Conservation (phyloP, 805 yeast genomes). For the Saccharomycopsis synnaedendra region DNA sequence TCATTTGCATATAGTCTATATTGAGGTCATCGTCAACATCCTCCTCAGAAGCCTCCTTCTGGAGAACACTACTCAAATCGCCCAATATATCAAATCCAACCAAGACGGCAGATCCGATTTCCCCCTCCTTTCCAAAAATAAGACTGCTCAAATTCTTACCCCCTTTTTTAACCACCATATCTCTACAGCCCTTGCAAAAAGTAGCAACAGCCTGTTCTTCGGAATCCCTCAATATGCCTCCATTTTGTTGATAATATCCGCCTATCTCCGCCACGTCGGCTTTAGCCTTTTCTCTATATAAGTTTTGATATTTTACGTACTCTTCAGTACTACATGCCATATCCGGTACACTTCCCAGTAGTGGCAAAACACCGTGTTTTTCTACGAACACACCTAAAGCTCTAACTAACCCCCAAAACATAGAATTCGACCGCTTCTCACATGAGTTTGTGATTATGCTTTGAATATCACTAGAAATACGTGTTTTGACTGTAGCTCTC, state of each 20-base stretch:
- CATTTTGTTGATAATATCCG: too few relatives aligned
- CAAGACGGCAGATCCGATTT: too few relatives aligned
- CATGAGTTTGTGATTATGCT: slow-evolving; percentile 24
- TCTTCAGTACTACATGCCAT: slow-evolving; percentile 69
- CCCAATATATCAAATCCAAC: too few relatives aligned
- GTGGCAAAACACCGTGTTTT: slow-evolving; percentile 39
- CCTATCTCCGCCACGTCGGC: neutral
- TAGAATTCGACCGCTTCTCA: slow-evolving; percentile 18
- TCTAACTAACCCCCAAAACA: slow-evolving; percentile 47
- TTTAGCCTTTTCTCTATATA: slow-evolving; percentile 47
- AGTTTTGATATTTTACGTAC: slow-evolving; percentile 44
- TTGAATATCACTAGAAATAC: slow-evolving; percentile 21
- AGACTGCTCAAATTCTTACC: neutral
- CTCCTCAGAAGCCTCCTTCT: neutral
- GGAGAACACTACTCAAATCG: too few relatives aligned
- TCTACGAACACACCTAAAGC: slow-evolving; percentile 45
- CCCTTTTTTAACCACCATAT: slow-evolving; percentile 36
- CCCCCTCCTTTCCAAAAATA: too few relatives aligned
- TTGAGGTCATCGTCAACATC: neutral
- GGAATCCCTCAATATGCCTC: too few relatives aligned
- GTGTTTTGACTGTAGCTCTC: slow-evolving; percentile 28
- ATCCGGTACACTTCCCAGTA: slow-evolving; percentile 72
- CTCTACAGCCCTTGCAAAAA: slow-evolving; percentile 55
- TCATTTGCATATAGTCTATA: neutral
- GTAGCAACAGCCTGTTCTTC: slow-evolving; percentile 21